phyloP scores from a whole-genome alignment of 768 basidiomycete species.

The Mycena latifolia region DNA sequence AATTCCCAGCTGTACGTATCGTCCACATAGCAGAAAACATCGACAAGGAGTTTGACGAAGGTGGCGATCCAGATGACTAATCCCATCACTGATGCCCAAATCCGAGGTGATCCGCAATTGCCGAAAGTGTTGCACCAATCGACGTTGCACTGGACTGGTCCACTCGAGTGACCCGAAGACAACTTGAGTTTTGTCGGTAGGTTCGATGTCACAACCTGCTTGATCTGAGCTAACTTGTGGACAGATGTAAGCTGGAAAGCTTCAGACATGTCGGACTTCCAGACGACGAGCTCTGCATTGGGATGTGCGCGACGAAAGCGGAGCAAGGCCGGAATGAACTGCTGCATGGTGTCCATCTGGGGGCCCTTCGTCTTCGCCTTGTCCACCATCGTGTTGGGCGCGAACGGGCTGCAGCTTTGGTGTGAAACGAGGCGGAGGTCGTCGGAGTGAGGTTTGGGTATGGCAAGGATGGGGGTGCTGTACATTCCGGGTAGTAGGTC shows the following conservation, averaged over 20 bases:
- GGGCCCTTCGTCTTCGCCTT: background rate
- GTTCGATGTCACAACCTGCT: conserved; percentile 36
- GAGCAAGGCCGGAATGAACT: conserved; percentile 35
- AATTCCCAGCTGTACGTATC: conserved; percentile 39
- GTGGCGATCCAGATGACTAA: conserved; percentile 46
- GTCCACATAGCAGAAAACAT: conserved; percentile 41
- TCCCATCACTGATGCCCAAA: conserved; percentile 41
- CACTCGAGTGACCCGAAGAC: no score
- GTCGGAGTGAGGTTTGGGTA: conserved; percentile 43
- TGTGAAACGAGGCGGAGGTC: conserved; percentile 45
- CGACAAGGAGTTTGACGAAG: conserved; percentile 19
- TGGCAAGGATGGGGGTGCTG: conserved; percentile 38
- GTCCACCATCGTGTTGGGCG: conserved; percentile 6
- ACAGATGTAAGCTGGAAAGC: conserved; percentile 39
- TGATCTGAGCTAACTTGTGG: conserved; percentile 43
- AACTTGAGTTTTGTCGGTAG: no score
- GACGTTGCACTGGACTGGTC: background rate
- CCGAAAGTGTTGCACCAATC: conserved; percentile 1
- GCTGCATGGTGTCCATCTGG: conserved; percentile 37
- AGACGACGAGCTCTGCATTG: conserved; percentile 23
- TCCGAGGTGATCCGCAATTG: background rate
- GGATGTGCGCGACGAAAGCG: conserved; percentile 11
- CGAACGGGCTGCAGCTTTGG: conserved; percentile 32
- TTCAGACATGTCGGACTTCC: conserved; percentile 41
- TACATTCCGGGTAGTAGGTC: conserved; percentile 45